Percentiles rank a stretch among this genome's conserved stretches.
Evolutionary conservation across 2,329 filamentous ascomycete species (phyloP).

Genomic region (Fusarium sp.): DNA sequence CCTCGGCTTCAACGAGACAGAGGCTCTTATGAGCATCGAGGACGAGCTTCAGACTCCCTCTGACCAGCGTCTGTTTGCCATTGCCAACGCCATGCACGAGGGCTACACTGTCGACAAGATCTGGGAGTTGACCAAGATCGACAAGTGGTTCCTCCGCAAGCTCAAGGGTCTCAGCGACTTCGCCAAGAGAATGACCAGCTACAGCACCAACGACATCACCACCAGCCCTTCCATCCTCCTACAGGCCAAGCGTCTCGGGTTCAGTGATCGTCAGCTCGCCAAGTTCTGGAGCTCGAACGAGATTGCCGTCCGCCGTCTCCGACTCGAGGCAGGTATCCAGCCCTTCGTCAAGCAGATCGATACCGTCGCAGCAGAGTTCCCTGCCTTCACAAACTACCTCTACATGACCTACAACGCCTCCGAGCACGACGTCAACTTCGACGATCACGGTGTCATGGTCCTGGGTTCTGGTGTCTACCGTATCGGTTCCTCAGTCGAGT

Average conservation of each 20-base stretch:
- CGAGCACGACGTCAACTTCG: constrained; percentile 84
- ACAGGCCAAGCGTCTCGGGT: constrained; percentile 92
- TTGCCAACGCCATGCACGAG: constrained; percentile 95
- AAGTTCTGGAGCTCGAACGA: constrained; percentile 97
- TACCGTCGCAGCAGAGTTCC: constrained; percentile 97
- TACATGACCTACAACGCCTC: constrained; percentile 96
- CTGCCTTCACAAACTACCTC: constrained; percentile 92
- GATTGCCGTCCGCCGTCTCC: constrained; percentile 83
- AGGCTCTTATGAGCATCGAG: constrained; percentile 93
- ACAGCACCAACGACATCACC: constrained; percentile 71
- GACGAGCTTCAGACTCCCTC: constrained; percentile 96
- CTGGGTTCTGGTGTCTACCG: constrained; percentile 95
- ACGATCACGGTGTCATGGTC: constrained; percentile 95
- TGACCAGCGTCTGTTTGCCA: constrained; percentile 95
- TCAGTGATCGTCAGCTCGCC: constrained; percentile 91
- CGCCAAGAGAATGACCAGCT: constrained; percentile 78
- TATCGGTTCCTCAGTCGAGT: constrained; percentile 97
- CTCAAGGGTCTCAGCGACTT: constrained; percentile 93
- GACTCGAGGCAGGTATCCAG: constrained; percentile 85
- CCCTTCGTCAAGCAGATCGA: constrained; percentile 98
- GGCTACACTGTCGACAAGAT: constrained; percentile 97
- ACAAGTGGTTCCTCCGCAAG: constrained; percentile 97
- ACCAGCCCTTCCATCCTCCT: constrained; percentile 74
- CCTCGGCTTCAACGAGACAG: constrained; percentile 91
- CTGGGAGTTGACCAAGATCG: constrained; percentile 97